Evolutionary conservation across 164 flowering plant species (phyloP).

Genomic region (Dillenia suffruticosa): DNA sequence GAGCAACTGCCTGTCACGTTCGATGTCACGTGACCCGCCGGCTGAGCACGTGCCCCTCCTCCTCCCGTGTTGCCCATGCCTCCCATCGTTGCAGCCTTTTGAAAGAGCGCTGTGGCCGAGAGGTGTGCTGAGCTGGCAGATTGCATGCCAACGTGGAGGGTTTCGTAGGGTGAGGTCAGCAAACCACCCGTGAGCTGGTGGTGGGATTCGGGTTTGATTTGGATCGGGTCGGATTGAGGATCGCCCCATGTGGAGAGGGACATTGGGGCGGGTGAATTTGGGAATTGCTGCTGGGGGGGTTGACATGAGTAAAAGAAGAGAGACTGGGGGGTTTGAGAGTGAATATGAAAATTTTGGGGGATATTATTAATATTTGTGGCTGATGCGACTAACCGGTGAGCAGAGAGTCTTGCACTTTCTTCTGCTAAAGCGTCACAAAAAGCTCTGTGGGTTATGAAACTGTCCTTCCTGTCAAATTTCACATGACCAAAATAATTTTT

Average conservation of each 20-base stretch:
- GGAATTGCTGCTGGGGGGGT: conserved; percentile 11
- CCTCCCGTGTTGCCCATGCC: conserved; percentile 9
- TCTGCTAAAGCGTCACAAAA: conserved; percentile 83
- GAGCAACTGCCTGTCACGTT: conserved; percentile 8
- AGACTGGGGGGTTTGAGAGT: conserved; percentile 9
- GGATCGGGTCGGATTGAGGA: conserved; percentile 11
- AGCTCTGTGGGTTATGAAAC: conserved; percentile 81
- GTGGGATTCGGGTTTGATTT: conserved; percentile 18
- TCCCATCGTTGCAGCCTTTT: conserved; percentile 57
- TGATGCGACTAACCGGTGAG: conserved; percentile 17
- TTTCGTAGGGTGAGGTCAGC: conserved; percentile 19
- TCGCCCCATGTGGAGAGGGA: conserved; percentile 26
- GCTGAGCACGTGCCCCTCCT: conserved; percentile 9
- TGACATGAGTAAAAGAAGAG: conserved; percentile 19
- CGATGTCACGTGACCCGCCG: conserved; percentile 23
- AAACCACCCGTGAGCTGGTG: conserved; percentile 7
- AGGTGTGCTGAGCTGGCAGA: conserved; percentile 28
- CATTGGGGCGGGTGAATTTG: conserved; percentile 14
- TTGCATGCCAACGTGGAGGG: conserved; percentile 8
- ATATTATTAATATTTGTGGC: neutral
- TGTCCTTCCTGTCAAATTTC: conserved; percentile 56
- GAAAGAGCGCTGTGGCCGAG: conserved; percentile 75
- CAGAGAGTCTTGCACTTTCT: conserved; percentile 69
- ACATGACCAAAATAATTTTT: neutral
- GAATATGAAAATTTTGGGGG: conserved; percentile 9